These are phyloP conservation scores for Taiozyma onychis DNA, from an alignment of 1,139 yeast genomes.

Conservation along the genomic window DNA sequence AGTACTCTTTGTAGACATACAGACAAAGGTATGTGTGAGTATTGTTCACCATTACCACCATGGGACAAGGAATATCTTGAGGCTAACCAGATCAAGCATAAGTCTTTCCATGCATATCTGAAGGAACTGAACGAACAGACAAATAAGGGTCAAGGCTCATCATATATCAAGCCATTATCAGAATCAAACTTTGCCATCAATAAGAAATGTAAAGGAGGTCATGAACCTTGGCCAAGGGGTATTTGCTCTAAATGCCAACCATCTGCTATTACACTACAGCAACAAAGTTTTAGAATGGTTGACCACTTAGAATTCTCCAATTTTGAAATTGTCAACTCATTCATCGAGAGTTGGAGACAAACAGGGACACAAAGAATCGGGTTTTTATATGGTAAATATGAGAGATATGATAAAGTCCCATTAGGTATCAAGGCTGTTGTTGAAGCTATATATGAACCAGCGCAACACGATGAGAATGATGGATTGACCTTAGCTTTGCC, in stretches of 20 bases:
- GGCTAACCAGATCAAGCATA: slow-evolving; percentile 77
- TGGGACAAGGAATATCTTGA: slow-evolving; percentile 80
- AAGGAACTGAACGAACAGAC: slow-evolving; percentile 66
- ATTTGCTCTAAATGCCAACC: slow-evolving; percentile 98
- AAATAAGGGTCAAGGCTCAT: slow-evolving; percentile 58
- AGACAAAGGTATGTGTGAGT: slow-evolving; percentile 95
- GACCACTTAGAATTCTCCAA: slow-evolving; percentile 92
- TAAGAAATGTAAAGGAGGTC: slow-evolving; percentile 69
- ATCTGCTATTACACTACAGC: slow-evolving; percentile 86
- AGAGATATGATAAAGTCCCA: slow-evolving; percentile 75
- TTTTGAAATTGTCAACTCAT: slow-evolving; percentile 65
- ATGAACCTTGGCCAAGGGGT: slow-evolving; percentile 89
- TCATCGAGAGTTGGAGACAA: slow-evolving; percentile 87
- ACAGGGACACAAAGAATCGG: slow-evolving; percentile 89
- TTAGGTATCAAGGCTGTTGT: slow-evolving; percentile 92
- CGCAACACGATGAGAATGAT: slow-evolving; percentile 82
- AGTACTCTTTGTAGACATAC: slow-evolving; percentile 79
- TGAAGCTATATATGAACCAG: slow-evolving; percentile 90
- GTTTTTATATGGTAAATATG: slow-evolving; percentile 75
- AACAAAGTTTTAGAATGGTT: slow-evolving; percentile 89
- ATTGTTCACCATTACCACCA: slow-evolving; percentile 93
- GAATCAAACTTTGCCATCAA: slow-evolving; percentile 66
- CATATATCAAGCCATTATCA: slow-evolving; percentile 76
- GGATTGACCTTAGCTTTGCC: slow-evolving; percentile 59
- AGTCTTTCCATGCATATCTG: slow-evolving; percentile 79